Conservation (phyloP, 306 rosid genomes). For the Ochetophila trinervis region DNA sequence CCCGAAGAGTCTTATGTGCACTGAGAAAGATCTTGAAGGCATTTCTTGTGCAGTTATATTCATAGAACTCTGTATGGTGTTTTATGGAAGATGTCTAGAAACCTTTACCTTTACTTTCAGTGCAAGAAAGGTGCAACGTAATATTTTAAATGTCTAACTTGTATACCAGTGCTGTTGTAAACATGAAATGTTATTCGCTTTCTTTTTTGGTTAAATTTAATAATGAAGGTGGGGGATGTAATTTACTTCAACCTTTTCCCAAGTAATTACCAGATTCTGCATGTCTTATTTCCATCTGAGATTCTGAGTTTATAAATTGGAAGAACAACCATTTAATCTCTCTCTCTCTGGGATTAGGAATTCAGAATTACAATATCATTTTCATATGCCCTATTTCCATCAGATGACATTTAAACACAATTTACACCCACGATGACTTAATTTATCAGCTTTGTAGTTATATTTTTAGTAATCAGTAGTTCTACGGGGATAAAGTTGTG, state of each 20-base stretch:
- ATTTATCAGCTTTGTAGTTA: too few relatives aligned
- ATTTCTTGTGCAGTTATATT: conserved; percentile 29
- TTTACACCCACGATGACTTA: too few relatives aligned
- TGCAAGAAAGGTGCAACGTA: conserved; percentile 33
- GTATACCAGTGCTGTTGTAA: conserved; percentile 24
- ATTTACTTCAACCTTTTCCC: background rate
- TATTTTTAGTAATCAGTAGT: too few relatives aligned
- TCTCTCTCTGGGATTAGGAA: too few relatives aligned
- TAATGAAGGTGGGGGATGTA: background rate
- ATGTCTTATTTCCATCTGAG: too few relatives aligned
- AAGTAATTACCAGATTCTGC: too few relatives aligned
- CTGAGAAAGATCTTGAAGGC: conserved; percentile 23
- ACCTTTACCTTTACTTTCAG: conserved; percentile 14
- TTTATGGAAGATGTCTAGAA: conserved; percentile 28
- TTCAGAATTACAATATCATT: too few relatives aligned
- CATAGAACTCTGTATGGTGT: conserved; percentile 26
- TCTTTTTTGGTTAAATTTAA: background rate
- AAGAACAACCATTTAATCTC: too few relatives aligned
- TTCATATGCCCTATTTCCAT: too few relatives aligned
- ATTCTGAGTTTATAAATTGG: too few relatives aligned
- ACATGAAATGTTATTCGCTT: background rate
- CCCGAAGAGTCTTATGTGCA: background rate
- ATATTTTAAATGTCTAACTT: conserved; percentile 23
- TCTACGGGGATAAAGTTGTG: too few relatives aligned
- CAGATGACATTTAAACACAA: too few relatives aligned